Percentiles rank a stretch among this genome's conserved stretches.
These are phyloP conservation scores for Waltergamsia citrina DNA, from an alignment of 2,329 filamentous ascomycete species.

Conservation along the genomic window DNA sequence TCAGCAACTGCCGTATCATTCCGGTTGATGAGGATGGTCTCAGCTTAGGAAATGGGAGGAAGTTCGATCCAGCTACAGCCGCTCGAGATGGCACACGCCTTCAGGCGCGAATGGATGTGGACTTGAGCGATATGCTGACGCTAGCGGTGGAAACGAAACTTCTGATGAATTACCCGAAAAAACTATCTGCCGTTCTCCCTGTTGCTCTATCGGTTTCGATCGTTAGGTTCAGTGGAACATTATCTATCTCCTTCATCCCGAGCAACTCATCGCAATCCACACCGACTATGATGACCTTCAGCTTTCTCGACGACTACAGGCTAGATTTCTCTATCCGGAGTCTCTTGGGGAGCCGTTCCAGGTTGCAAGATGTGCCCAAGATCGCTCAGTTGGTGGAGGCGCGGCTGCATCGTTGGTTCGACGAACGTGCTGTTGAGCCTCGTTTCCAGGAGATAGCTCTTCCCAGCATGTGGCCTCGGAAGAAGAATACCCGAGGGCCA, in stretches of 20 bases:
- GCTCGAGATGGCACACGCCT: constrained; percentile 61
- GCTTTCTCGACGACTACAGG: constrained; percentile 82
- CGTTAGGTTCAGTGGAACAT: constrained; percentile 86
- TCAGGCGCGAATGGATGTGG: constrained; percentile 94
- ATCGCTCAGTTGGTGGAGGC: constrained; percentile 78
- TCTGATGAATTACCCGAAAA: constrained; percentile 89
- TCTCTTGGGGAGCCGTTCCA: constrained; percentile 68
- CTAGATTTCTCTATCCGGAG: constrained; percentile 76
- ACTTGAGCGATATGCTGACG: constrained; percentile 91
- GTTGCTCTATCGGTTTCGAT: constrained; percentile 88
- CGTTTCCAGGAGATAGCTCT: constrained; percentile 80
- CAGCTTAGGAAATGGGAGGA: constrained; percentile 38
- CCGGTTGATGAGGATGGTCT: constrained; percentile 75
- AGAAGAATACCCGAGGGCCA: constrained; percentile 71
- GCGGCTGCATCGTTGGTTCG: constrained; percentile 76
- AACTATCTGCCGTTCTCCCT: constrained; percentile 77
- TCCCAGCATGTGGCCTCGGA: constrained; percentile 74
- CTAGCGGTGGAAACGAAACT: constrained; percentile 91
- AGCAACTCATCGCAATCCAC: constrained; percentile 57
- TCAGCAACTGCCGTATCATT: constrained; percentile 95
- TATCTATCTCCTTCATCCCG: constrained; percentile 89
- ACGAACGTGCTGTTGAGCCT: constrained; percentile 77
- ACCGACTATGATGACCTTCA: constrained; percentile 87
- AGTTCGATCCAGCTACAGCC: constrained; percentile 41
- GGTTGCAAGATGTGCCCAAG: constrained; percentile 79